Evolutionary conservation across 176 grass and related monocot species (phyloP), one percentile per base, ranked within the genome.

Genomic region (Juncus inflexus): DNA sequence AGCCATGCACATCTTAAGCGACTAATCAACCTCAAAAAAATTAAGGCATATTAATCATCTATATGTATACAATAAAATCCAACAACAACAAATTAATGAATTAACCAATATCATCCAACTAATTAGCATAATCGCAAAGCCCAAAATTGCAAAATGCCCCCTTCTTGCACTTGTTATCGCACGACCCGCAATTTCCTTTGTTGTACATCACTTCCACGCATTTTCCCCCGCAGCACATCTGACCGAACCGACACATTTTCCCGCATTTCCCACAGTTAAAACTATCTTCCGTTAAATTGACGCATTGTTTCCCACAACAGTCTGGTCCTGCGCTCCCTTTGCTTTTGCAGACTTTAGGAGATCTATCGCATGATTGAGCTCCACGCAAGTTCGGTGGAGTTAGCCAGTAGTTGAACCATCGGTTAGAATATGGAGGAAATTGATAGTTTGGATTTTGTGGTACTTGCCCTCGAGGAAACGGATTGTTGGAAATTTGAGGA

Each of bases 211-310:
- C 14, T n/a, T 53, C 36, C 38, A 66, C 61, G 52, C 77, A 74
- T 39, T 28, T 65, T 6, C 77, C 77, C 1, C 61, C 38, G 16
- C 77, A 79, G 37, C 77, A 79, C 6, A 3, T 54, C 38, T 66
- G 14, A 41, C 67, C 68, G 12, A 73, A 79, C 14, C 60, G 69
- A 42, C 77, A 79, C 15, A 16, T 41, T 52, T 15, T 73, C 12
- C 77, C 77, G 50, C 77, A 80, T 8, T 61, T 36, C 9, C 78
- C 78, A 5, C 78, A 80, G 69, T 80, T 74, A 41, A 57, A 35
- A 7, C 7, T 11, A 28, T 73, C 69, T 15, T 12, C 40, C 50
- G 13, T 61, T 40, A 64, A 15, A 37, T 80, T 63, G 3, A 74
- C 69, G 8, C 78, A 80, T 16, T 15, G 43, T 14, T 47, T 54